These are phyloP conservation scores for Drechslerella stenobrocha DNA, from an alignment of 2,329 filamentous ascomycete genomes.

Conservation along the genomic window DNA sequence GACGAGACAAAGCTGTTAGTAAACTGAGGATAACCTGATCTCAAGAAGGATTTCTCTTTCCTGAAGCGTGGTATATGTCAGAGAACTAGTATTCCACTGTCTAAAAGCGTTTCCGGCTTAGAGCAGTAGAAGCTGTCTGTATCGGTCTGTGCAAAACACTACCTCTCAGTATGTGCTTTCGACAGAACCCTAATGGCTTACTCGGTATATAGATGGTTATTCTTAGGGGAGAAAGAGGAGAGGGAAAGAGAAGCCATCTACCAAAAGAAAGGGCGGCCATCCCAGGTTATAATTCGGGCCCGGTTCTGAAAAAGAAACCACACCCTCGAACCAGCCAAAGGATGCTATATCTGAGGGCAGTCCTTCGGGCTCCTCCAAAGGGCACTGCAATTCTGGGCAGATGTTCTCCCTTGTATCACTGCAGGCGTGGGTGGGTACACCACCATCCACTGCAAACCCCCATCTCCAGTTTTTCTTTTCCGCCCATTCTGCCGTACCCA, in stretches of 20 bases:
- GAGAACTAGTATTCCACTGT: conserved; percentile 44
- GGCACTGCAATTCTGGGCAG: no score
- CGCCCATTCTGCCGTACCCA: conserved; percentile 27
- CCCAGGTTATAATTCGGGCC: conserved; percentile 33
- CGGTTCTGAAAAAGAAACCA: conserved; percentile 30
- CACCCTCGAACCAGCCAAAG: conserved; percentile 11
- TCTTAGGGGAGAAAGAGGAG: conserved; percentile 15
- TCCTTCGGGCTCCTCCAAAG: conserved; percentile 34
- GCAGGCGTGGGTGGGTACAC: conserved; percentile 37
- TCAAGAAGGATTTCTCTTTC: conserved; percentile 45
- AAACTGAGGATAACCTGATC: conserved; percentile 48
- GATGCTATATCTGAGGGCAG: conserved; percentile 8
- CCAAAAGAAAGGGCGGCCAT: conserved; percentile 12
- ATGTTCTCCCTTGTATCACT: conserved; percentile 44
- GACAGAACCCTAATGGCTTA: conserved; percentile 24
- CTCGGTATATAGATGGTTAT: conserved; percentile 24
- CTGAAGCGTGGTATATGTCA: conserved; percentile 26
- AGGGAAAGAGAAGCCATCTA: conserved; percentile 18
- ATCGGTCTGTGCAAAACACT: conserved; percentile 37
- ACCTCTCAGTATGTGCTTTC: conserved; percentile 37
- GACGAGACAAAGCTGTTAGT: conserved; percentile 25
- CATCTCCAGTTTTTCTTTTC: conserved; percentile 45
- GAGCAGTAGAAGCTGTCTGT: conserved; percentile 48
- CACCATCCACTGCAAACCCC: conserved; percentile 17
- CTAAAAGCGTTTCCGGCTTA: conserved; percentile 48